A percentile compares a stretch with the other conserved stretches of the same genome.
phyloP scores from a whole-genome alignment of 2,329 filamentous ascomycete genomes.

The Monilinia fructicola region DNA sequence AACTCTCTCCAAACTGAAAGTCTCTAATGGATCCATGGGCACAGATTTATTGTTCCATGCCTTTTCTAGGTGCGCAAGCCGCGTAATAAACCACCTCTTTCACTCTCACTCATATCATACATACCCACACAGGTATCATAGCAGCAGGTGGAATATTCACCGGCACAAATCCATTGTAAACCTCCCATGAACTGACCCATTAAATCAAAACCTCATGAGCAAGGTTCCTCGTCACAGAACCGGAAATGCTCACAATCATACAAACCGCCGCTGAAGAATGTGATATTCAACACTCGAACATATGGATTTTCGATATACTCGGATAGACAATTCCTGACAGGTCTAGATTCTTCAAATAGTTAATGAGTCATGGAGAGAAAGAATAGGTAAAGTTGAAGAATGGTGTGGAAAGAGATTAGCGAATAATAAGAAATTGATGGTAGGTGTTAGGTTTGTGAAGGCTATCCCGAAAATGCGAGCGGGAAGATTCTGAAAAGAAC shows the following conservation, averaged over 20 bases:
- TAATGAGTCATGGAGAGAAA: conserved; percentile 33
- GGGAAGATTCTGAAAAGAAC: conserved; percentile 46
- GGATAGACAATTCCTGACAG: conserved; percentile 30
- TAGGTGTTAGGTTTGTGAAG: conserved; percentile 68
- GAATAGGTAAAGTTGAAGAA: conserved; percentile 40
- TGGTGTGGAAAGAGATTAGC: conserved; percentile 61
- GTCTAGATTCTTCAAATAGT: conserved; percentile 30
- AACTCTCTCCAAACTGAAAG: not conserved
- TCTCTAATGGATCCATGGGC: not conserved
- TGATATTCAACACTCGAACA: conserved; percentile 32
- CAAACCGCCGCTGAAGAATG: conserved; percentile 35
- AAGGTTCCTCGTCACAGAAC: conserved; percentile 36
- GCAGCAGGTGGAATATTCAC: conserved; percentile 36
- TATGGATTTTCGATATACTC: conserved; percentile 36
- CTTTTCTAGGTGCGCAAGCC: conserved; percentile 29
- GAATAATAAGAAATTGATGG: conserved; percentile 65
- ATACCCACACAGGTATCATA: conserved; percentile 33
- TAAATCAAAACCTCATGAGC: conserved; percentile 35
- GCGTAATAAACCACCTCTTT: not conserved
- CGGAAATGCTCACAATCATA: conserved; percentile 31
- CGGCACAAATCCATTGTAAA: conserved; percentile 38
- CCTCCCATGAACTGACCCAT: conserved; percentile 35
- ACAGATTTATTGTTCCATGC: conserved; percentile 34
- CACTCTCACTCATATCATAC: not conserved
- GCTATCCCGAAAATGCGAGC: conserved; percentile 67